Evolutionary conservation across 2,329 filamentous ascomycete genomes (phyloP).

Genomic region (Colletotrichum sp.): DNA sequence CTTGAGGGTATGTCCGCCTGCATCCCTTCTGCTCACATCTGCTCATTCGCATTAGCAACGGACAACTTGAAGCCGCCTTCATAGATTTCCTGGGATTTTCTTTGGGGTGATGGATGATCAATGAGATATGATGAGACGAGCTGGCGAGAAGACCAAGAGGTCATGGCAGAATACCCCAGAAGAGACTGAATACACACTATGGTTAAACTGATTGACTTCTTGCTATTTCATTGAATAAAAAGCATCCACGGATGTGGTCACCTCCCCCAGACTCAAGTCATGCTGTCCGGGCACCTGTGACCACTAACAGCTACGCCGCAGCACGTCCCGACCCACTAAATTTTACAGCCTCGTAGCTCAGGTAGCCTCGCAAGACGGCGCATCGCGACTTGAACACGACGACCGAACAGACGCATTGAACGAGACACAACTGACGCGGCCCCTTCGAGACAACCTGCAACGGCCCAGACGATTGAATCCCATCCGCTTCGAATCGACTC

Average conservation of each 20-base stretch:
- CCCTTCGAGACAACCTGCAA: not conserved
- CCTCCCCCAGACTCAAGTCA: not conserved
- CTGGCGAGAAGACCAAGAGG: not conserved
- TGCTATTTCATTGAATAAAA: not conserved
- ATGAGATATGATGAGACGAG: slow-evolving; percentile 1
- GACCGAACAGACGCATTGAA: slow-evolving; percentile 16
- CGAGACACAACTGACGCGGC: not conserved
- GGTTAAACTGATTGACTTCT: not conserved
- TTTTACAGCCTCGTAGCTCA: slow-evolving; percentile 26
- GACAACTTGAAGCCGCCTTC: slow-evolving; percentile 74
- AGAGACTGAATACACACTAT: not conserved
- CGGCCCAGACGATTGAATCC: not conserved
- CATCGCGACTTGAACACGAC: slow-evolving; percentile 1
- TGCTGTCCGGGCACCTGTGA: not conserved
- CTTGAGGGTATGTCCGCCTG: slow-evolving; percentile 74
- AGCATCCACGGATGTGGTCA: not conserved
- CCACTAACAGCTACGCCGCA: not conserved
- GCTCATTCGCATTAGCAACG: slow-evolving; percentile 1
- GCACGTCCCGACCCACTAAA: slow-evolving; percentile 8
- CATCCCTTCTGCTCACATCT: not conserved
- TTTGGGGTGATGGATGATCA: not conserved
- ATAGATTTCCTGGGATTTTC: slow-evolving; percentile 36
- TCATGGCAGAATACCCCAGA: not conserved
- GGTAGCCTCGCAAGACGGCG: slow-evolving; percentile 32
- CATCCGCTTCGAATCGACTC: not conserved